Percentiles rank a stretch among this genome's conserved stretches.
Evolutionary conservation across 2,329 filamentous ascomycete genomes (phyloP).

Genomic region (Penicillium sp.): DNA sequence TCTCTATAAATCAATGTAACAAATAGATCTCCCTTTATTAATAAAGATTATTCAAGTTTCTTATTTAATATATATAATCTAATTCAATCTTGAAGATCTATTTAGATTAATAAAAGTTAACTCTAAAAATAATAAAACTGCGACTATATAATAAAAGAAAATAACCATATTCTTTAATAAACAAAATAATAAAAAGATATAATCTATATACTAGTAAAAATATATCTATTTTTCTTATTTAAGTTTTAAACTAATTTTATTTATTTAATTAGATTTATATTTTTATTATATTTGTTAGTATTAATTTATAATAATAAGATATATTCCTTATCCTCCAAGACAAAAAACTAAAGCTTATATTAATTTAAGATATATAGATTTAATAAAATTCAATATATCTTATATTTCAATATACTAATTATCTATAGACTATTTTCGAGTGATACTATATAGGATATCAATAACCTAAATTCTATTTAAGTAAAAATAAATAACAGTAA

Average conservation of each 20-base stretch:
- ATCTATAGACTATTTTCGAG: not conserved
- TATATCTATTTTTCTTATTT: not conserved
- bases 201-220: not conserved
- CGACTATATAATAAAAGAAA: not conserved
- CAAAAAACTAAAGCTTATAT: not conserved
- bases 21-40: too few species aligned
- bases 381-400: not conserved
- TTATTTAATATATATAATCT: not conserved
- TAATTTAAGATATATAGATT: not conserved
- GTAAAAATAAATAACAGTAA: not conserved
- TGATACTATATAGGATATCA: not conserved
- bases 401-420: not conserved
- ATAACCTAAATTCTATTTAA: not conserved
- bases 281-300: not conserved
- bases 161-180: not conserved
- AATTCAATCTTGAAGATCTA: not conserved
- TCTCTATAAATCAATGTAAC: too few species aligned
- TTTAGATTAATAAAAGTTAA: not conserved
- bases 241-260: not conserved
- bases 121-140: not conserved
- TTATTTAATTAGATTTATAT: not conserved
- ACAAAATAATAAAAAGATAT: not conserved
- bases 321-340: not conserved
- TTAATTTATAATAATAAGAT: not conserved
- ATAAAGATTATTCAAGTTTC: too few species aligned